Percentiles rank a stretch among this genome's conserved stretches.
Evolutionary conservation across 108 stramenopile genomes (phyloP).

Genomic region (Nannochloropsis gaditana): DNA sequence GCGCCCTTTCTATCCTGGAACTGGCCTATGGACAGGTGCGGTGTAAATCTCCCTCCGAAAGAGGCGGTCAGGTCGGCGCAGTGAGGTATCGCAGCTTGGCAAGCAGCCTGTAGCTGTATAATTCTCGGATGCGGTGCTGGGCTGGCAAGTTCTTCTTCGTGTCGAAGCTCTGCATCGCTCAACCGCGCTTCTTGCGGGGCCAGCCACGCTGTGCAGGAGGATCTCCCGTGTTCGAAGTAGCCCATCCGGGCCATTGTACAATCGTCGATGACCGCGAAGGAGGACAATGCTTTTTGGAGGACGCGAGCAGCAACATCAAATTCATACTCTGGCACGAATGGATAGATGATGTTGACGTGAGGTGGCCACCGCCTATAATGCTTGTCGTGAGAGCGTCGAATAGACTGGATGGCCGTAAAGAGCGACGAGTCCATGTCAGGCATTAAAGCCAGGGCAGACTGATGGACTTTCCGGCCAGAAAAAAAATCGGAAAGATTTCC

Average conservation of each 20-base stretch:
- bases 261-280: not conserved
- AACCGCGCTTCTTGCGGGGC: not conserved
- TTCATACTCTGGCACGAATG: not conserved
- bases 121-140: constrained; percentile 8
- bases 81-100: not conserved
- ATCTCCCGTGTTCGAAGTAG: not conserved
- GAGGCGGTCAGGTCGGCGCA: not conserved
- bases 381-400: not conserved
- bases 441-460: not conserved
- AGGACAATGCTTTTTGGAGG: not conserved
- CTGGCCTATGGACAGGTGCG: not conserved
- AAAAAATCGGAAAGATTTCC: not conserved
- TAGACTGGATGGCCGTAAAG: not conserved
- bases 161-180: no score
- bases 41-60: constrained; percentile 16
- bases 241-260: not conserved
- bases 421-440: not conserved
- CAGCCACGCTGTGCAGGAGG: constrained; percentile 16
- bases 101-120: not conserved
- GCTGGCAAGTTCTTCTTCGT: not conserved
- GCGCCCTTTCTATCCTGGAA: not conserved
- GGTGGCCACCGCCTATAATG: not conserved
- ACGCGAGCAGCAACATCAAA: not conserved
- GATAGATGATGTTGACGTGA: constrained; percentile 4
- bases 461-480: not conserved